Evolutionary conservation across 1,284 basidiomycete genomes (phyloP).

Genomic region (Volvariella surrecta): DNA sequence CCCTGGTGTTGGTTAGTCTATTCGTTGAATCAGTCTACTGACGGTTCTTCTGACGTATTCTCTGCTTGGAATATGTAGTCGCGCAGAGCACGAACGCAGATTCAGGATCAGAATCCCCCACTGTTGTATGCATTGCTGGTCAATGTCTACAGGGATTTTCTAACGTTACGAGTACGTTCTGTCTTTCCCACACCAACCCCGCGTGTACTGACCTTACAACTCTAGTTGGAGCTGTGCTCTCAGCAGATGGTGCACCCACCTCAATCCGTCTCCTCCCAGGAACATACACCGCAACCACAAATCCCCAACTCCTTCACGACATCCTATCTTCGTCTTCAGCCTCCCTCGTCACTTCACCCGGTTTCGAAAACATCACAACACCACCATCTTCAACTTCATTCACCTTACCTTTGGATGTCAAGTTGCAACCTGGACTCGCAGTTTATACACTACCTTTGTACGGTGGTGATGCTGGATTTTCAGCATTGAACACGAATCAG

Average conservation of each 20-base stretch:
- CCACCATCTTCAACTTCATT: conserved; percentile 23
- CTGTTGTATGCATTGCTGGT: conserved; percentile 6
- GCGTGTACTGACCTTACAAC: not conserved
- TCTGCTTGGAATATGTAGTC: no score
- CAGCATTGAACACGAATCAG: conserved; percentile 41
- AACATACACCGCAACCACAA: conserved; percentile 60
- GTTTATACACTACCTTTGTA: conserved; percentile 51
- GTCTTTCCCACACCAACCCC: not conserved
- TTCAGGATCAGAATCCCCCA: conserved; percentile 2
- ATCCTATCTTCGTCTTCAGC: conserved; percentile 56
- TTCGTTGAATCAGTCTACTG: no score
- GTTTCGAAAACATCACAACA: conserved; percentile 47
- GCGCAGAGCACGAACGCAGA: no score
- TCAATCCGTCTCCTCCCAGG: conserved; percentile 61
- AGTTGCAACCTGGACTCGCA: conserved; percentile 56
- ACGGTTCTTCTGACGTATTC: no score
- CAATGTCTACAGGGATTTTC: conserved; percentile 6
- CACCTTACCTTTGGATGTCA: conserved; percentile 50
- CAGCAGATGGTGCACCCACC: conserved; percentile 40
- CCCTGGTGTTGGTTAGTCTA: no score
- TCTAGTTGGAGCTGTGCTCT: conserved; percentile 58
- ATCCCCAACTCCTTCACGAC: conserved; percentile 60
- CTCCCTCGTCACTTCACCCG: conserved; percentile 44
- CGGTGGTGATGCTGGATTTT: conserved; percentile 53
- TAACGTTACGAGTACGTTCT: conserved; percentile 6